A percentile compares a stretch with the other conserved stretches of the same genome.
phyloP scores from a whole-genome alignment of 371 early-diverging fungal species.

The Lichtheimia ramosa region DNA sequence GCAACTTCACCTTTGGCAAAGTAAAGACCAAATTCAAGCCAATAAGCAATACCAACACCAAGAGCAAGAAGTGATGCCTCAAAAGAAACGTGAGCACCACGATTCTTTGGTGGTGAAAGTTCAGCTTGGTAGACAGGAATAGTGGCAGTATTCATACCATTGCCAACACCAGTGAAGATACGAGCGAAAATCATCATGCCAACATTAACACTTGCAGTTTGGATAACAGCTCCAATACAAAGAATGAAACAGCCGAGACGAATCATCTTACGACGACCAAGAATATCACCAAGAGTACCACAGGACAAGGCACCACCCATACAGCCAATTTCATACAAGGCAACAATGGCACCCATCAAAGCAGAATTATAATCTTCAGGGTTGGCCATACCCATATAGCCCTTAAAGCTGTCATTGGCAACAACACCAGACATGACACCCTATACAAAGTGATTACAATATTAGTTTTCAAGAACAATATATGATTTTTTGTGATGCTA shows the following conservation, averaged over 20 bases:
- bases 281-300: conserved; percentile 29
- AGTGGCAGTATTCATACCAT: conserved; percentile 47
- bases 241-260: conserved; percentile 35
- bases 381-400: conserved; percentile 29
- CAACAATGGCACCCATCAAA: conserved; percentile 28
- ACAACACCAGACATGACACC: conserved; percentile 53
- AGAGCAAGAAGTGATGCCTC: conserved; percentile 33
- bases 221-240: conserved; percentile 30
- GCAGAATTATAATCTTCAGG: conserved; percentile 24
- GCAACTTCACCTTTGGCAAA: conserved; percentile 31
- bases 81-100: conserved; percentile 41
- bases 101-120: conserved; percentile 46
- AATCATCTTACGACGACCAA: conserved; percentile 39
- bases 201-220: conserved; percentile 31
- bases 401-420: conserved; percentile 28
- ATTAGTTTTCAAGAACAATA: background rate
- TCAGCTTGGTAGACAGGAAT: conserved; percentile 54
- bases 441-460: conserved; percentile 5
- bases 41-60: conserved; percentile 42
- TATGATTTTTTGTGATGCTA: background rate
- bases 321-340: conserved; percentile 36
- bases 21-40: conserved; percentile 43
- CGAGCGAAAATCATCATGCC: conserved; percentile 45
- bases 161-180: conserved; percentile 52
- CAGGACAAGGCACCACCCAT: conserved; percentile 28